Evolutionary conservation across 139 green algal species (phyloP).

Genomic region (Haematococcus lacustris): DNA sequence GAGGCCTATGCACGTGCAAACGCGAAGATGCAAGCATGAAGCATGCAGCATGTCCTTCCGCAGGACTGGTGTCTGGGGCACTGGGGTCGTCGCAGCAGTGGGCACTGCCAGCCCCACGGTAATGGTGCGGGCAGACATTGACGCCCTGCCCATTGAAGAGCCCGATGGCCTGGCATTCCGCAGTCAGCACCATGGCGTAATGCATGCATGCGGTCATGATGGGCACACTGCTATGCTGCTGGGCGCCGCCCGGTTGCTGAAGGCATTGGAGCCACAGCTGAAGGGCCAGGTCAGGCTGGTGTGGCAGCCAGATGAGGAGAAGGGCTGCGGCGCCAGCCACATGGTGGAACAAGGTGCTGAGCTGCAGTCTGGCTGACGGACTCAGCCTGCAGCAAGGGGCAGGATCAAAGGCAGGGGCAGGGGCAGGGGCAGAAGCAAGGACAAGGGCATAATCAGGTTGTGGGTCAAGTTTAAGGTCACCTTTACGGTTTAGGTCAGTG

Average conservation of each 20-base stretch:
- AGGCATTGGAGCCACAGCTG: neutral
- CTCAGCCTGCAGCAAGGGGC: too few relatives aligned
- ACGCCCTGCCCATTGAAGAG: conserved; percentile 73
- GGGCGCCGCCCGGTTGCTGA: conserved; percentile 58
- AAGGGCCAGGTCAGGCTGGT: conserved; percentile 70
- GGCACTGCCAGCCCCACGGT: conserved; percentile 41
- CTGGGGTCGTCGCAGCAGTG: conserved; percentile 16
- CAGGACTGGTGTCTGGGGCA: too few relatives aligned
- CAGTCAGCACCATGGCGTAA: conserved; percentile 35
- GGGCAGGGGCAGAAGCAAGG: too few relatives aligned
- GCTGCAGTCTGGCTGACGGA: too few relatives aligned
- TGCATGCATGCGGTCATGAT: conserved; percentile 91
- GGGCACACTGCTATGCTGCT: conserved; percentile 81
- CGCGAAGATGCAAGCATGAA: neutral
- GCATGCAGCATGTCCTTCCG: neutral
- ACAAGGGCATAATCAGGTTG: too few relatives aligned
- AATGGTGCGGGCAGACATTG: conserved; percentile 82
- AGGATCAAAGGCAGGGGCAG: too few relatives aligned
- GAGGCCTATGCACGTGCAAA: too few relatives aligned
- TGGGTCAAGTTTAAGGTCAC: too few relatives aligned
- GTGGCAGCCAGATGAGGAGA: conserved; percentile 95
- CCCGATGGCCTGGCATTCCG: conserved; percentile 13
- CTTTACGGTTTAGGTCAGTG: too few relatives aligned
- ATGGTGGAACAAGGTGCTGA: conserved; percentile 52
- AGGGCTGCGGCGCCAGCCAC: conserved; percentile 52